These are phyloP conservation scores for Pharus latifolius DNA, from an alignment of 176 grass and related monocot genomes.

Conservation along the genomic window DNA sequence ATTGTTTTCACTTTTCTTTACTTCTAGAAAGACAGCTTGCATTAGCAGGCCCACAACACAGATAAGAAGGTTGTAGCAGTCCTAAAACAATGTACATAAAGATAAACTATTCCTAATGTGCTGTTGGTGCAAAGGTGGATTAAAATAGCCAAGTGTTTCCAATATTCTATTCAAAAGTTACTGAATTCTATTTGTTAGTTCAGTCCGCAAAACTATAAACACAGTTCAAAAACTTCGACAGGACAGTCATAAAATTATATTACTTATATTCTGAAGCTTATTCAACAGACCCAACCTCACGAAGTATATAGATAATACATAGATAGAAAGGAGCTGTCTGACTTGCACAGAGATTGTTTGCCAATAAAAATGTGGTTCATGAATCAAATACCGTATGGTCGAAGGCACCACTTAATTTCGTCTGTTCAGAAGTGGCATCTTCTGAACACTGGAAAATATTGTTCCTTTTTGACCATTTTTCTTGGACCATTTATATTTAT, in stretches of 20 bases:
- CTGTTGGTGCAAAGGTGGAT: not conserved
- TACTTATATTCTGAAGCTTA: not conserved
- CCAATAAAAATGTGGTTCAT: not conserved
- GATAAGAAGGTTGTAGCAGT: not conserved
- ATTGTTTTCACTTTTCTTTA: constrained; percentile 15
- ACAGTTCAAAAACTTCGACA: not conserved
- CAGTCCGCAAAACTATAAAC: not conserved
- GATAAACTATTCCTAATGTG: not conserved
- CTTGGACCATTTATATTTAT: not conserved
- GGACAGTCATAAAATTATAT: not conserved
- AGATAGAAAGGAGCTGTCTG: not conserved
- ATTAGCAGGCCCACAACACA: not conserved
- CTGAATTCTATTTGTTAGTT: not conserved
- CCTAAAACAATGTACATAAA: not conserved
- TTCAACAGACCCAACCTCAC: not conserved
- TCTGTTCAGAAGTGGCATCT: not conserved
- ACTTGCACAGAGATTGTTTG: not conserved
- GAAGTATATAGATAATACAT: not conserved
- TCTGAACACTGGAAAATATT: no score
- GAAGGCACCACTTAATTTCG: not conserved
- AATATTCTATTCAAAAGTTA: not conserved
- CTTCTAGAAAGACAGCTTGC: constrained; percentile 8
- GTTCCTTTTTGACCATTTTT: no score
- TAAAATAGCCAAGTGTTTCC: not conserved
- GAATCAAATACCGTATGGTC: not conserved